Evolutionary conservation across 768 basidiomycete species (phyloP).

Genomic region (Bullera alba): DNA sequence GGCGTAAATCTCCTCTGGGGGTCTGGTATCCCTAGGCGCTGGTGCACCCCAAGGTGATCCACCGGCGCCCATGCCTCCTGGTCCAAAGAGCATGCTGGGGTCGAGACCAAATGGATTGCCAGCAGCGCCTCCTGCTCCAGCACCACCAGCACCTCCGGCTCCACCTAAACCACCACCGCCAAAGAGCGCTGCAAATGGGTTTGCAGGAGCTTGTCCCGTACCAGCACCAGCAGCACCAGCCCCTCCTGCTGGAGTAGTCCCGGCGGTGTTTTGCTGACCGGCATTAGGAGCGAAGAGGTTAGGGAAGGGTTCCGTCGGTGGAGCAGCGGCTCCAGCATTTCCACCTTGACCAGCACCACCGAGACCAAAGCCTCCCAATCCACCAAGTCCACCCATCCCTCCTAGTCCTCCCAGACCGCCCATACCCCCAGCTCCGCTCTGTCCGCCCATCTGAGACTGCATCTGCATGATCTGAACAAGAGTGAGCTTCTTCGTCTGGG

Average conservation of each 20-base stretch:
- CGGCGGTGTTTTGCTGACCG: neutral
- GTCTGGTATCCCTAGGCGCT: constrained; percentile 60
- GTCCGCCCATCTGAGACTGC: constrained; percentile 29
- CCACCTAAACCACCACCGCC: constrained; percentile 2
- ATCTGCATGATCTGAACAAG: constrained; percentile 39
- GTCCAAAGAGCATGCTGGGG: constrained; percentile 5
- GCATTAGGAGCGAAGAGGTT: constrained; percentile 32
- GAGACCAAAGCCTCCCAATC: constrained; percentile 9
- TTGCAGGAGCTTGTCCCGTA: constrained; percentile 4
- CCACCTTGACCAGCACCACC: constrained; percentile 5
- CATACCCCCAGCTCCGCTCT: constrained; percentile 21
- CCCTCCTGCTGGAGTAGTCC: constrained; percentile 3
- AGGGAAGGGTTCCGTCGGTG: constrained; percentile 28
- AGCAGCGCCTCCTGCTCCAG: constrained; percentile 5
- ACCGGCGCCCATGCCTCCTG: constrained; percentile 30
- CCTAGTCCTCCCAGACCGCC: constrained; percentile 12
- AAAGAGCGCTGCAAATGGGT: constrained; percentile 17
- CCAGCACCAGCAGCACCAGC: neutral
- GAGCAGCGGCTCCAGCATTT: neutral
- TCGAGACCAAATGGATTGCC: neutral
- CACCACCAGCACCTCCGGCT: constrained; percentile 6
- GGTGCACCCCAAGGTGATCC: constrained; percentile 46
- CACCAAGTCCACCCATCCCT: constrained; percentile 7
- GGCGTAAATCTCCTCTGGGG: constrained; percentile 88
- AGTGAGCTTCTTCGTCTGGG: neutral